These are phyloP conservation scores for Auriscalpium microsporum DNA, from an alignment of 768 basidiomycete genomes.

Conservation along the genomic window DNA sequence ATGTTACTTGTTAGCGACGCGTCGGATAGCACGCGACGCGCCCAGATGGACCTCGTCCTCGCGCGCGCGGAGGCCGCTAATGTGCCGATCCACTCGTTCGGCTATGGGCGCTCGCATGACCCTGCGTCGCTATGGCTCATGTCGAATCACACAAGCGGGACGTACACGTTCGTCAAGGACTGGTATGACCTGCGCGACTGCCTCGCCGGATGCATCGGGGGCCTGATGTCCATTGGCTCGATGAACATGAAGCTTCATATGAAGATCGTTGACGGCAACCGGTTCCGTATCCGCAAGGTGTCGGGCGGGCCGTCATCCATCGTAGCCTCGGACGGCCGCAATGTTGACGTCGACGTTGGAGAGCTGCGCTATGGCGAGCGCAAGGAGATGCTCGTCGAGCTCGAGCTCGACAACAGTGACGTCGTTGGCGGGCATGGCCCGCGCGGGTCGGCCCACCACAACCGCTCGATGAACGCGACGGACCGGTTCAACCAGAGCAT, in stretches of 20 bases:
- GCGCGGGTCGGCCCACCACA: conserved; percentile 6
- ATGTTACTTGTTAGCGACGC: conserved; percentile 93
- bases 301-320: conserved; percentile 84
- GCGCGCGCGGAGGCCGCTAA: conserved; percentile 95
- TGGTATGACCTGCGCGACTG: conserved; percentile 94
- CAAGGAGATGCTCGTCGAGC: conserved; percentile 95
- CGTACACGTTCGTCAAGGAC: conserved; percentile 96
- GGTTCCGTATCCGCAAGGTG: conserved; percentile 92
- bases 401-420: conserved; percentile 82
- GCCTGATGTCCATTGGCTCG: conserved; percentile 92
- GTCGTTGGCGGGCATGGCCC: conserved; percentile 11
- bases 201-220: conserved; percentile 90
- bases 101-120: conserved; percentile 94
- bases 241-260: conserved; percentile 93
- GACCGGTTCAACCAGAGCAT: conserved; percentile 84
- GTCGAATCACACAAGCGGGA: conserved; percentile 95
- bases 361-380: conserved; percentile 94
- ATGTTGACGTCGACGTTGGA: conserved; percentile 91
- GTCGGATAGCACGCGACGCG: conserved; percentile 82
- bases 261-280: conserved; percentile 81
- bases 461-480: conserved; percentile 59
- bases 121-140: conserved; percentile 98
- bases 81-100: conserved; percentile 94
- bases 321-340: conserved; percentile 83
- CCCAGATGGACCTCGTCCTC: conserved; percentile 97